Base-by-base conservation (phyloP, 208 protist genomes). In the Naegleria lovaniensis region DNA sequence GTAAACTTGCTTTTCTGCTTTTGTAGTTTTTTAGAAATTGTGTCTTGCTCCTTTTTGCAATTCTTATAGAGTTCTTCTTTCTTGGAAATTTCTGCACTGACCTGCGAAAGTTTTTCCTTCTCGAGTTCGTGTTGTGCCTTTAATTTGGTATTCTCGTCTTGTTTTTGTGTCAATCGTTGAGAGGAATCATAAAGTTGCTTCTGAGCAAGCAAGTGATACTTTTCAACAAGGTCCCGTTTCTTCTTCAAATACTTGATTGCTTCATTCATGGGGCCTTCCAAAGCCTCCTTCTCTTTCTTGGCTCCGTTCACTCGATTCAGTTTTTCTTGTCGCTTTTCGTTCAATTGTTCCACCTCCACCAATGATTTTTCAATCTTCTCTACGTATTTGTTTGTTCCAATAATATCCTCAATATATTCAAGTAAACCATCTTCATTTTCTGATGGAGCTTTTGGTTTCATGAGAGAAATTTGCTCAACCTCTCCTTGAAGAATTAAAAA, bases 401-500 rank as follows among this genome's bases (percentile, higher is more conserved):
- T 99, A 59, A 99, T 97, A 92, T 99, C 99, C 93, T 99, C 99
- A 16, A 99, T 95, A 93, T 99, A 99, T 94, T 99, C 99, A 7
- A 99, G 95, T 11, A 99, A 93, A n/a, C 99, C 99, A 85, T 98
- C 97, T 88, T 99, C 98, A 83, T 98, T 94, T 51, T 98, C 94
- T 48, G 95, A 96, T 85, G 96, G 94, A 19, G 96, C 98, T 93
- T 99, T 99, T 83, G 99, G 99, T 93, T 99, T 99, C 99, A 99
- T 99, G 90, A 99, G 94, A 19, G 99, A 97, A 91, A 99, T 99
- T 92, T 97, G 96, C 93, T 99, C 99, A 43, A 99, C 99, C 94
- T 99, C 99, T 76, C 99, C 99, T 95, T 99, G 99, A 16, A 99
- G 94, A 93, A 99, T 99, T 22, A 99, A 95, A 94, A 99, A 99